Percentiles rank a stretch among this genome's conserved stretches.
phyloP scores from a whole-genome alignment of 2,329 filamentous ascomycete species.

The Fusarium nelsonii region DNA sequence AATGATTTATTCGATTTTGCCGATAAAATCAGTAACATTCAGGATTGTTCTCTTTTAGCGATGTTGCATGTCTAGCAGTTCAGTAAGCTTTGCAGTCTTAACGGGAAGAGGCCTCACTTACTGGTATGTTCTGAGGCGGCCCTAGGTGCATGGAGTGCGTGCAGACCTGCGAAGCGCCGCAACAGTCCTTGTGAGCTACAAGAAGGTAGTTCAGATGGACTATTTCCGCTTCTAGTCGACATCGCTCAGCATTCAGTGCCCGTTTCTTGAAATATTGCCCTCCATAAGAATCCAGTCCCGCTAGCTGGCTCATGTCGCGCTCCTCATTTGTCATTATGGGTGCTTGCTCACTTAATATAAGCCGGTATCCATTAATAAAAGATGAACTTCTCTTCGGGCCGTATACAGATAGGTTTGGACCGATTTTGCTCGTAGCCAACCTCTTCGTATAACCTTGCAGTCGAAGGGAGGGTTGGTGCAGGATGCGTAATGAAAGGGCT shows the following conservation, averaged over 20 bases:
- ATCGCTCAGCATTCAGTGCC: slow-evolving; percentile 10
- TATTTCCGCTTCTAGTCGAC: slow-evolving; percentile 8
- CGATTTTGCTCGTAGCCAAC: background rate
- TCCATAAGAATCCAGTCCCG: background rate
- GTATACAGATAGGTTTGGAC: background rate
- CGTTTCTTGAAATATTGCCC: background rate
- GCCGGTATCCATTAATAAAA: background rate
- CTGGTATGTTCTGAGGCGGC: background rate
- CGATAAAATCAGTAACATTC: background rate
- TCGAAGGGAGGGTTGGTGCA: background rate
- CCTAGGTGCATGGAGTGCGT: background rate
- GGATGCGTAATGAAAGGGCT: background rate
- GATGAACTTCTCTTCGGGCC: background rate
- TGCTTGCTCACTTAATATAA: background rate
- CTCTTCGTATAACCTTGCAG: background rate
- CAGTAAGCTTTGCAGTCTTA: slow-evolving; percentile 3
- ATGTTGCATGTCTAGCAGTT: slow-evolving; percentile 2
- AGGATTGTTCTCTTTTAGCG: background rate
- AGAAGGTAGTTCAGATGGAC: slow-evolving; percentile 4
- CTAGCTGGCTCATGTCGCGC: background rate
- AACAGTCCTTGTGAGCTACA: background rate
- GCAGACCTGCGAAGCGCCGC: background rate
- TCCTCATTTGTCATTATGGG: background rate
- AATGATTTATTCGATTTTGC: background rate
- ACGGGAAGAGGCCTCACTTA: slow-evolving; percentile 4